A percentile compares a stretch with the other conserved stretches of the same genome.
Evolutionary conservation across 148 eudicot species (phyloP).

Genomic region (Camellia granthamiana): DNA sequence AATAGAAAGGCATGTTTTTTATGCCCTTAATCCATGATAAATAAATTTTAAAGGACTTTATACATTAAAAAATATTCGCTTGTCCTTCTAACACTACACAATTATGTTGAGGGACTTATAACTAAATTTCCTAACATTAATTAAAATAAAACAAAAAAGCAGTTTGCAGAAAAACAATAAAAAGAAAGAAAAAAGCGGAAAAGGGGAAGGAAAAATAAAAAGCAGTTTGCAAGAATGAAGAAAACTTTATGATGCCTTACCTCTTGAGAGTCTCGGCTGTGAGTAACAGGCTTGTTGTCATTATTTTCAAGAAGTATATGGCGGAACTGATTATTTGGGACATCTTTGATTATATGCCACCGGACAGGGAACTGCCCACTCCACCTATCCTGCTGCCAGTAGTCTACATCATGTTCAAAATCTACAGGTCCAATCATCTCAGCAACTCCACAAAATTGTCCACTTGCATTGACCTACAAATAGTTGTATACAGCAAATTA

Average conservation of each 20-base stretch:
- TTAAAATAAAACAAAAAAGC: neutral
- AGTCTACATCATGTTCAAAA: constrained; percentile 78
- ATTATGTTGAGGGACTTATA: no score
- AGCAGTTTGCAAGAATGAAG: neutral
- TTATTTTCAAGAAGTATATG: constrained; percentile 91
- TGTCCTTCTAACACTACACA: no score
- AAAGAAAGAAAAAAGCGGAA: neutral
- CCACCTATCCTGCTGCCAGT: constrained; percentile 99
- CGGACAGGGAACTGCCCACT: constrained; percentile 86
- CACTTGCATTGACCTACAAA: constrained; percentile 92
- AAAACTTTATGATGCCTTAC: constrained; percentile 29
- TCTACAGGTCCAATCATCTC: constrained; percentile 94
- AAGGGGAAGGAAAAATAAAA: neutral
- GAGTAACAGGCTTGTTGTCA: constrained; percentile 95
- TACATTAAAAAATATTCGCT: no score
- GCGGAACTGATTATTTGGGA: constrained; percentile 79
- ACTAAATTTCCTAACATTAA: neutral
- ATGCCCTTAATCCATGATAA: no score
- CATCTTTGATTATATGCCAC: constrained; percentile 91
- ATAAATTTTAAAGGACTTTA: no score
- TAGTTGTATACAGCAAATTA: neutral
- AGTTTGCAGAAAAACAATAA: neutral
- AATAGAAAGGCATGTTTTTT: no score
- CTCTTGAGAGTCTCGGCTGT: constrained; percentile 99
- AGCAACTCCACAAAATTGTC: constrained; percentile 94